Conservation (phyloP, 169 alveolate genomes). For the Eimeria falciformis region DNA sequence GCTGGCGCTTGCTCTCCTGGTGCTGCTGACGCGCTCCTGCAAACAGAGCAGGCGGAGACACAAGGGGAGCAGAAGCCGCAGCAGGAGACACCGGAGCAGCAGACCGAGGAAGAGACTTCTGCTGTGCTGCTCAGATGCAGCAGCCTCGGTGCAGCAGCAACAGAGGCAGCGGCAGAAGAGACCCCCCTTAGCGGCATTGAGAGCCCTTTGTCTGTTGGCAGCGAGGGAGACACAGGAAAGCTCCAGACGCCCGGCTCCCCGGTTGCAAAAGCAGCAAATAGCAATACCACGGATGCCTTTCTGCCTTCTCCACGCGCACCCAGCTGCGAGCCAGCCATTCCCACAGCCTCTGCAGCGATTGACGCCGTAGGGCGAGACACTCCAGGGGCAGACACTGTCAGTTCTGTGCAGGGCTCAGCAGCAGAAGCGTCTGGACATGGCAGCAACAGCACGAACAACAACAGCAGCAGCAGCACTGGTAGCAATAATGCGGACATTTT, state of each 20-base stretch:
- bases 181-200: background rate
- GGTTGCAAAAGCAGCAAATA: background rate
- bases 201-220: background rate
- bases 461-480: constrained; percentile 8
- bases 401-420: too few relatives aligned
- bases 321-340: background rate
- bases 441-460: constrained; percentile 18
- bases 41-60: background rate
- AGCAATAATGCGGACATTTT: background rate
- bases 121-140: background rate
- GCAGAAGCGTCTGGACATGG: too few relatives aligned
- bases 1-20: background rate
- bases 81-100: constrained; percentile 15
- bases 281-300: background rate
- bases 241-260: background rate
- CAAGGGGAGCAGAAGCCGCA: background rate
- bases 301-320: background rate
- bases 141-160: background rate
- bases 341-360: background rate
- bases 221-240: background rate
- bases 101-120: background rate
- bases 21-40: background rate
- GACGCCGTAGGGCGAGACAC: background rate
- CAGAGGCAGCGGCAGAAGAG: background rate
- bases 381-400: background rate